Conservation (phyloP, 306 rosid species). For the Quercus dentata region DNA sequence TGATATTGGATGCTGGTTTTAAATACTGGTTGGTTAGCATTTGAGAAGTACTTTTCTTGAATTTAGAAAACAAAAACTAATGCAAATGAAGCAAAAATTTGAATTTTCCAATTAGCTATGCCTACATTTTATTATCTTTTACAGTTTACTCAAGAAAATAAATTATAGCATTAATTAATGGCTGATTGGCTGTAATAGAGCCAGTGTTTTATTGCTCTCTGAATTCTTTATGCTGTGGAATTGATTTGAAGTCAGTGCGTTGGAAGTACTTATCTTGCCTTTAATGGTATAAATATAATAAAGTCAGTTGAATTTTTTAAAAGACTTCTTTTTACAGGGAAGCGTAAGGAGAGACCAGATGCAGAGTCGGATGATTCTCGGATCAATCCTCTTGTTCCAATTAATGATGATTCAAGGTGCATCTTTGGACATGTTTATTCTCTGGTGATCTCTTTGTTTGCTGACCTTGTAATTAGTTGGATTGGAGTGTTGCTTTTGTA, state of each 20-base stretch:
- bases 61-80: background rate
- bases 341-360: conserved; percentile 66
- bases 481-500: too few species aligned
- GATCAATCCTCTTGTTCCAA: conserved; percentile 64
- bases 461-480: background rate
- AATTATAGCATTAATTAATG: too few species aligned
- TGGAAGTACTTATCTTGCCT: background rate
- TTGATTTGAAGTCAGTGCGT: background rate
- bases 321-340: conserved; percentile 45
- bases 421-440: conserved; percentile 7
- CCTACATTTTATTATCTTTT: background rate
- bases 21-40: background rate
- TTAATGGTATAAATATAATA: background rate
- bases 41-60: background rate
- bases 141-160: background rate
- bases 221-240: background rate
- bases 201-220: too few species aligned
- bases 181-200: too few species aligned
- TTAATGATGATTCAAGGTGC: conserved; percentile 76
- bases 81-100: background rate
- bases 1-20: background rate
- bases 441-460: background rate
- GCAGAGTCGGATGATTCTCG: conserved; percentile 39
- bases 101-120: background rate
- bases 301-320: background rate